Conservation (phyloP, 2,329 filamentous ascomycete species). For the Fusarium foetens region DNA sequence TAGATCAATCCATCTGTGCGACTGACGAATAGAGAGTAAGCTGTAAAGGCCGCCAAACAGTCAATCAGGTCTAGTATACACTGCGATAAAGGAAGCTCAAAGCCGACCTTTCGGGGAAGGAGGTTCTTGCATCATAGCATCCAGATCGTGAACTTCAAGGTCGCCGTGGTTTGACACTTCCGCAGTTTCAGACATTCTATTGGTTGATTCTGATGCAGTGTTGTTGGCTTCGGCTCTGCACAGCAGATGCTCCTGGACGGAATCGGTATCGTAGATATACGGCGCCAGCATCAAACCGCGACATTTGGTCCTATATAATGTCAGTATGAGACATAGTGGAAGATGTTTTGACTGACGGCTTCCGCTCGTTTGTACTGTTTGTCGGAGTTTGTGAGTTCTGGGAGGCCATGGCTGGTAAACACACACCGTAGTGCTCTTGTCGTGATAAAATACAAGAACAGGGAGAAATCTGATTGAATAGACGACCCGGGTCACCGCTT, state of each 20-base stretch:
- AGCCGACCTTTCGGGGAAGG: not conserved
- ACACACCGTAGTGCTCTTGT: not conserved
- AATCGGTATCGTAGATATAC: slow-evolving; percentile 13
- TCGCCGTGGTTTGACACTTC: not conserved
- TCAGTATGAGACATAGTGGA: not conserved
- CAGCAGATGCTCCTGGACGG: slow-evolving; percentile 4
- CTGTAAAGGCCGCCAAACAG: not conserved
- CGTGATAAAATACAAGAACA: not conserved
- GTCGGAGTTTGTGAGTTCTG: not conserved
- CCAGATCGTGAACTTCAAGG: not conserved
- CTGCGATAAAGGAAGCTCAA: not conserved
- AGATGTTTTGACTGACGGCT: not conserved
- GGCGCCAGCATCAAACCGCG: not conserved
- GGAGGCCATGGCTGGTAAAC: not conserved
- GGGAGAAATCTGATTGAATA: not conserved
- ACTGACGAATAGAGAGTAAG: too few relatives aligned
- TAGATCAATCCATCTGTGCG: fast-evolving
- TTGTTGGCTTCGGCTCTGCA: not conserved
- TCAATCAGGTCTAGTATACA: not conserved
- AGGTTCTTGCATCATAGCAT: not conserved
- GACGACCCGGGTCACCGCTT: not conserved
- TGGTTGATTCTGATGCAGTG: not conserved
- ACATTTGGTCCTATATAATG: not conserved
- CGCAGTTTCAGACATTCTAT: not conserved
- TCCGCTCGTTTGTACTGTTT: not conserved